A percentile compares a stretch with the other conserved stretches of the same genome.
phyloP scores from a whole-genome alignment of 1,284 basidiomycete species.

The Trametes hirsuta region DNA sequence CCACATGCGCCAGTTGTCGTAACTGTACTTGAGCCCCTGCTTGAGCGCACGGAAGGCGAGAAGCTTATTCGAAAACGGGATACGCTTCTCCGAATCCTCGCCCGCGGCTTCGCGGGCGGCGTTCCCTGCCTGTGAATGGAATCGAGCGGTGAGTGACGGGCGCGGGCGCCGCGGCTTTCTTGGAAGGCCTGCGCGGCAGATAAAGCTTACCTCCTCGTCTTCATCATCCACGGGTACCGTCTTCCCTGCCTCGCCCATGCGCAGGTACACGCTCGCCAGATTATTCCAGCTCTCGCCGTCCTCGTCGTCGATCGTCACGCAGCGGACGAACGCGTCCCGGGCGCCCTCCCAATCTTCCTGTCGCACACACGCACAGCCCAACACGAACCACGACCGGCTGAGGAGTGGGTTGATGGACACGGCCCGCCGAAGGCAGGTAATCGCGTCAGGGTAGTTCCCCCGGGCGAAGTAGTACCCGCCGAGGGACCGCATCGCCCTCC shows the following conservation, averaged over 20 bases:
- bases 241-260: slow-evolving; percentile 57
- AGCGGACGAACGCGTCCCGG: slow-evolving; percentile 82
- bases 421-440: slow-evolving; percentile 72
- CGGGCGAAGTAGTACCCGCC: slow-evolving; percentile 83
- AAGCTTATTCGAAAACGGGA: slow-evolving; percentile 75
- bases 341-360: slow-evolving; percentile 85
- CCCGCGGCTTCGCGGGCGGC: slow-evolving; percentile 15
- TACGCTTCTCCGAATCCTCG: slow-evolving; percentile 31
- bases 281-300: slow-evolving; percentile 99
- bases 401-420: slow-evolving; percentile 89
- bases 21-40: slow-evolving; percentile 82
- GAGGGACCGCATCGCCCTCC: slow-evolving; percentile 89
- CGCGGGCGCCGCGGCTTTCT: slow-evolving; percentile 11
- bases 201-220: slow-evolving; percentile 32
- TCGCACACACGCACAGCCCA: slow-evolving; percentile 89
- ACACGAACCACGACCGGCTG: slow-evolving; percentile 91
- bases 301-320: slow-evolving; percentile 92
- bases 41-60: slow-evolving; percentile 95
- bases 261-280: slow-evolving; percentile 92
- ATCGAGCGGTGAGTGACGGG: slow-evolving; percentile 5
- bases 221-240: slow-evolving; percentile 20
- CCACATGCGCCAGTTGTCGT: slow-evolving; percentile 99
- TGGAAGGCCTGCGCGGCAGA: neutral
- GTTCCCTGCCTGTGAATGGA: slow-evolving; percentile 16
- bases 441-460: slow-evolving; percentile 65